These are phyloP conservation scores for Stachybotrys echinatus DNA, from an alignment of 2,329 filamentous ascomycete genomes.

Conservation along the genomic window DNA sequence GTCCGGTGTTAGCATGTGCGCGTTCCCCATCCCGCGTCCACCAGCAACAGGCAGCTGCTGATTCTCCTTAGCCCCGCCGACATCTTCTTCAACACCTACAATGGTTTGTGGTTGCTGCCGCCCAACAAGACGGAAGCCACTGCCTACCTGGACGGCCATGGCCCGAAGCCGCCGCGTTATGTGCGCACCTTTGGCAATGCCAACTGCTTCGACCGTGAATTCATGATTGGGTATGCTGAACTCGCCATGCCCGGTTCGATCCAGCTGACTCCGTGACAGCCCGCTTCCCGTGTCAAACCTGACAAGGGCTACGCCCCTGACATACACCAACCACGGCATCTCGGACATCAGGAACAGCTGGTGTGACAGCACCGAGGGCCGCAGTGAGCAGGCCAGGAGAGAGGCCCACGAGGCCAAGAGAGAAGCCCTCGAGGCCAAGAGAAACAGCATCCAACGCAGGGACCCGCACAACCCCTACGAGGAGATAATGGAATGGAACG, in stretches of 20 bases:
- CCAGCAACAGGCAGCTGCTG: neutral
- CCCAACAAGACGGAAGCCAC: slow-evolving; percentile 6
- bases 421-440: no score
- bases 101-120: slow-evolving; percentile 4
- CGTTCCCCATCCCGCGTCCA: neutral
- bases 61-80: neutral
- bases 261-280: slow-evolving; percentile 1
- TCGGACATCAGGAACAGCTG: slow-evolving; percentile 1
- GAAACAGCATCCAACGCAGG: slow-evolving; percentile 35
- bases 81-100: slow-evolving; percentile 1
- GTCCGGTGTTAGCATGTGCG: neutral
- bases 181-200: slow-evolving; percentile 1
- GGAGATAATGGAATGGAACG: slow-evolving; percentile 1
- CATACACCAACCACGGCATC: slow-evolving; percentile 4
- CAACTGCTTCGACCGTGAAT: slow-evolving; percentile 3
- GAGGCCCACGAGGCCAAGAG: neutral
- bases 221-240: slow-evolving; percentile 5
- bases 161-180: slow-evolving; percentile 2
- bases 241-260: neutral
- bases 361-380: no score
- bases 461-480: slow-evolving; percentile 32
- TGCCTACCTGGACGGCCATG: slow-evolving; percentile 3
- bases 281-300: slow-evolving; percentile 2
- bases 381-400: neutral
- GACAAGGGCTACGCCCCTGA: slow-evolving; percentile 3